phyloP scores from a whole-genome alignment of 768 basidiomycete genomes.

The Phallus indusiatus region DNA sequence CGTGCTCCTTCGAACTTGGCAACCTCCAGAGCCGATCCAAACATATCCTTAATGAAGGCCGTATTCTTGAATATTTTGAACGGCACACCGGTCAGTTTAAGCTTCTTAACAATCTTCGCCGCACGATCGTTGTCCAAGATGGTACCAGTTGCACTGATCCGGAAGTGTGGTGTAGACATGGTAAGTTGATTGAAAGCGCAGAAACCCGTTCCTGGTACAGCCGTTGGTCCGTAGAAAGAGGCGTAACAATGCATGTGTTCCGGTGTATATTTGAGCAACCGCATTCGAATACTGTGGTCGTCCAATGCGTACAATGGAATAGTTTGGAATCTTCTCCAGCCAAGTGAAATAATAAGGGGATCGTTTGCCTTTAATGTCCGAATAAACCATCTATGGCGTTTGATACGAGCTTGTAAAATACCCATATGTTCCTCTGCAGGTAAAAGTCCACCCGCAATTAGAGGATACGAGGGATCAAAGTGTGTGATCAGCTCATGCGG shows the following conservation, averaged over 20 bases:
- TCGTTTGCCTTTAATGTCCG: constrained; percentile 94
- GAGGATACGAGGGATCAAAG: constrained; percentile 86
- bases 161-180: constrained; percentile 62
- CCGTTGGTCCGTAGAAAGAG: constrained; percentile 91
- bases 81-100: constrained; percentile 91
- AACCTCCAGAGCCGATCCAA: constrained; percentile 84
- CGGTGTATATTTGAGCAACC: constrained; percentile 98
- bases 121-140: constrained; percentile 90
- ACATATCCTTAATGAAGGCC: constrained; percentile 97
- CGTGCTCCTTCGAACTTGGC: constrained; percentile 99
- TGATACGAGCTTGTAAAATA: constrained; percentile 90
- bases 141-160: constrained; percentile 89
- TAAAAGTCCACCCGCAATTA: constrained; percentile 86
- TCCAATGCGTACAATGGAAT: constrained; percentile 94
- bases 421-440: constrained; percentile 88
- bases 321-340: constrained; percentile 95
- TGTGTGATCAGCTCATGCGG: constrained; percentile 89
- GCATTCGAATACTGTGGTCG: constrained; percentile 96
- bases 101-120: constrained; percentile 93
- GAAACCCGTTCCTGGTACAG: constrained; percentile 91
- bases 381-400: constrained; percentile 90
- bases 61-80: constrained; percentile 99
- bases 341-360: constrained; percentile 92
- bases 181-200: constrained; percentile 89
- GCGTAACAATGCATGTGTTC: constrained; percentile 99